Conservation (phyloP, 129 eudicot species). For the Tagetes patula region DNA sequence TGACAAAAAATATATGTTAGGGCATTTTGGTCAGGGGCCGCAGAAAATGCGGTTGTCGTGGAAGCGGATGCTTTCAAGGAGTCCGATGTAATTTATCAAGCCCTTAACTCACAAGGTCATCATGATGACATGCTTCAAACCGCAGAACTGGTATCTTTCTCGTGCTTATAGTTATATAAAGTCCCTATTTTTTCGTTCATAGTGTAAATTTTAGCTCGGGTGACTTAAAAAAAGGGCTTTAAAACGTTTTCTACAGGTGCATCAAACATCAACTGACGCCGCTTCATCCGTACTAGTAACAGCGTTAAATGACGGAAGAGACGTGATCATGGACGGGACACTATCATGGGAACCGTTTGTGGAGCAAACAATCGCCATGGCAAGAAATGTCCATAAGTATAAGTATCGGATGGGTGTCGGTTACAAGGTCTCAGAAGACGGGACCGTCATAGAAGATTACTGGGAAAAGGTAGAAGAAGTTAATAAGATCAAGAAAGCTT, state of each 20-base stretch:
- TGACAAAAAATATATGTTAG: slow-evolving; percentile 32
- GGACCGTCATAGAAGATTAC: slow-evolving; percentile 58
- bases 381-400: slow-evolving; percentile 67
- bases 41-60: slow-evolving; percentile 71
- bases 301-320: slow-evolving; percentile 90
- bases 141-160: slow-evolving; percentile 68
- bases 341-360: slow-evolving; percentile 92
- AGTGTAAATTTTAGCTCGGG: background rate
- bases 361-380: slow-evolving; percentile 87
- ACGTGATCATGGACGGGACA: slow-evolving; percentile 98
- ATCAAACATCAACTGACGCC: slow-evolving; percentile 83
- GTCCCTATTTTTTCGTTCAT: background rate
- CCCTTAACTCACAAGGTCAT: slow-evolving; percentile 73
- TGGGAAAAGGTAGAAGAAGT: slow-evolving; percentile 66
- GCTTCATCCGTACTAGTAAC: slow-evolving; percentile 88
- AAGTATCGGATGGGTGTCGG: slow-evolving; percentile 93
- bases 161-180: background rate
- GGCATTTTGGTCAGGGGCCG: slow-evolving; percentile 84
- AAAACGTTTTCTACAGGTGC: slow-evolving; percentile 50
- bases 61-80: slow-evolving; percentile 98
- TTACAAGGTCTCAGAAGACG: slow-evolving; percentile 71
- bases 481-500: slow-evolving; percentile 45
- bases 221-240: no score
- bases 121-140: slow-evolving; percentile 97
- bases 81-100: slow-evolving; percentile 73